Base-by-base conservation (phyloP, 768 basidiomycete genomes). In the Tricholoma bakamatsutake region DNA sequence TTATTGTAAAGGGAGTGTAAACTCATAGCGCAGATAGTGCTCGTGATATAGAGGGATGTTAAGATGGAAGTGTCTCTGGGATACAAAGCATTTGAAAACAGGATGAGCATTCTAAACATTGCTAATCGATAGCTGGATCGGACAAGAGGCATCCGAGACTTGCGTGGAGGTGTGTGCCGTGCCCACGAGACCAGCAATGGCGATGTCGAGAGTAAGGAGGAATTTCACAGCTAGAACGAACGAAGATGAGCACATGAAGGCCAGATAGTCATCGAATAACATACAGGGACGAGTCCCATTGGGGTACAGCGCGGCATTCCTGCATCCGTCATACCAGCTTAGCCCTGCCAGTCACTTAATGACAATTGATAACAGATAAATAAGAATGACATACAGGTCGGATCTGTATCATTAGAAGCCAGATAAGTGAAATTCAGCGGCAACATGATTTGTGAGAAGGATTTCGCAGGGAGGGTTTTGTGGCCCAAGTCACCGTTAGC, bases 341-440 rank as follows among this genome's bases (percentile, higher is more conserved):
- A 66, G 65, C 88, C 86, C 87, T 90, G 53, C 0, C 34, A 55
- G 62, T 13, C 53, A 52, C 37, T n/a, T 33, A 53, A 52, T 60
- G 18, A 55, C 33, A 12, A 27, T 54, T 15, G n/a, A 42, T 45
- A 48, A 48, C n/a, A 43, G n/a, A 21, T n/a, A 27, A 59, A 50
- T 27, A 11, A 57, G 35, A 11, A 31, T 56, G 50, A 47, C 58
- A 3, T 61, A 92, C 93, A 98, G 18, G 94, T 96, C 34, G 78
- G 74, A 70, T 98, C 94, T 4, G 86, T 81, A 45, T 81, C 77
- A 65, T 98, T 97, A 10, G 81, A 74, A 0, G 87, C 91, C 11
- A 83, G 60, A 67, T 96, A 97, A 0, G 85, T 83, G 71, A 96
- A 95, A 62, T 88, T 88, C 50, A 98, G 73, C 0, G 93, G 93